Base-by-base conservation (phyloP, 2,329 filamentous ascomycete species). In the Proliferodiscus dingleyae region DNA sequence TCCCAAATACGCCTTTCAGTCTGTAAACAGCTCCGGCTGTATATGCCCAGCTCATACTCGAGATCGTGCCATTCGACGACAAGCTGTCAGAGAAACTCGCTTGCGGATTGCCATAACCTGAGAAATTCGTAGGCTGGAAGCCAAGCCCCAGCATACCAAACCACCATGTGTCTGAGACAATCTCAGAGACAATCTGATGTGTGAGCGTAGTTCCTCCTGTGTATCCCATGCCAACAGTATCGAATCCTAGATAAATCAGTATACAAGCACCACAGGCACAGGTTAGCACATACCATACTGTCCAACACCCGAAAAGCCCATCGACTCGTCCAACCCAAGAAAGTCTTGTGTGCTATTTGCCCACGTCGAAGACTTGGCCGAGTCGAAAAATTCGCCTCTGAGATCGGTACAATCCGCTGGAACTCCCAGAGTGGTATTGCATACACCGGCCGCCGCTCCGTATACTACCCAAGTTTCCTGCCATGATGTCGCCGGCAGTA, bases 391-490 rank as follows among this genome's bases (percentile, higher is more conserved):
- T 2, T 52, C 61, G 6, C 68, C 67, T 28, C 67, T 58, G 0
- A 63, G 63, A 11, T 63, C 59, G 8, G 63, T 61, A 43, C 67
- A 70, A 46, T 66, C 49, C 5, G 48, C 19, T 4, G 65, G 61
- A 3, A 68, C 60, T 9, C 67, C 67, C n/a, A 66, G 61, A 13
- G 62, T 63, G 29, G 67, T 41, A 36, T 67, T 69, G 43, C 79
- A 84, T 41, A 78, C 80, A 47, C 71, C 68, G 0, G 72, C 68
- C 43, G 80, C 71, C 2, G 78, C 73, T 2, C 79, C 74, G 81
- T 83, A 87, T 36, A 84, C 78, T 61, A 87, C 44, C 68, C 68
- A 83, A 28, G 65, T 58, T 42, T 66, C 58, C 8, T 67, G 65
- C 39, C 66, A 68, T 0, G 66, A 64, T 10, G 67, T 70, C 3